Conservation (phyloP, 345 rosid species). For the Mercurialis annua region DNA sequence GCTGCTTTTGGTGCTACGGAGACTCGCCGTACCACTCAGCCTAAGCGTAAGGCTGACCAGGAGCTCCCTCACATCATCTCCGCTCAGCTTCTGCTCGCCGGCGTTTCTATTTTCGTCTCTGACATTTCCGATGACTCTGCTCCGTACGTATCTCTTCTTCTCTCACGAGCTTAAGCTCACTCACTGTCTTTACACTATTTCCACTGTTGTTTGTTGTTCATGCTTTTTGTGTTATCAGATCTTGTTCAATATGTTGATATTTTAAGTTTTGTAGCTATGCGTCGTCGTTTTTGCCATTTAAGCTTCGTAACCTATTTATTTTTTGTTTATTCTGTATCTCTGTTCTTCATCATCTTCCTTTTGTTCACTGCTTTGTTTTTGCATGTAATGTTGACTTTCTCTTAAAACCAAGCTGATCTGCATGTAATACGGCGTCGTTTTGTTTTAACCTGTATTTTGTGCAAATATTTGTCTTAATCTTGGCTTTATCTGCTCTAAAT, state of each 20-base stretch:
- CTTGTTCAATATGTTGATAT: not conserved
- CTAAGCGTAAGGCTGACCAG: conserved; percentile 92
- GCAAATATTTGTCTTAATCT: no score
- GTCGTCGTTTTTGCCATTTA: not conserved
- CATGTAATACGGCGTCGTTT: no score
- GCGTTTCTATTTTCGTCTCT: conserved; percentile 51
- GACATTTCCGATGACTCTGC: conserved; percentile 42
- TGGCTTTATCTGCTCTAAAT: no score
- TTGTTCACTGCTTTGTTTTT: no score
- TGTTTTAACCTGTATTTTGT: no score
- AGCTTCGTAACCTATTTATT: no score
- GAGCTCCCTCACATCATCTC: conserved; percentile 78
- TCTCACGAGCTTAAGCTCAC: not conserved
- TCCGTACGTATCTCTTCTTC: conserved; percentile 34
- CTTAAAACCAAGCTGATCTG: no score
- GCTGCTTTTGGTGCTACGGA: conserved; percentile 71
- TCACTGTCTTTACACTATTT: not conserved
- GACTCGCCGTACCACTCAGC: conserved; percentile 51
- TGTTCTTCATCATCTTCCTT: no score
- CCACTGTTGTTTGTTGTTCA: not conserved
- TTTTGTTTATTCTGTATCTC: no score
- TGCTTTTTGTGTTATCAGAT: not conserved
- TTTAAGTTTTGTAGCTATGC: not conserved
- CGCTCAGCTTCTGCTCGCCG: conserved; percentile 64
- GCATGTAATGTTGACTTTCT: no score